Evolutionary conservation across 306 rosid species (phyloP).

Genomic region (Alnus glutinosa): DNA sequence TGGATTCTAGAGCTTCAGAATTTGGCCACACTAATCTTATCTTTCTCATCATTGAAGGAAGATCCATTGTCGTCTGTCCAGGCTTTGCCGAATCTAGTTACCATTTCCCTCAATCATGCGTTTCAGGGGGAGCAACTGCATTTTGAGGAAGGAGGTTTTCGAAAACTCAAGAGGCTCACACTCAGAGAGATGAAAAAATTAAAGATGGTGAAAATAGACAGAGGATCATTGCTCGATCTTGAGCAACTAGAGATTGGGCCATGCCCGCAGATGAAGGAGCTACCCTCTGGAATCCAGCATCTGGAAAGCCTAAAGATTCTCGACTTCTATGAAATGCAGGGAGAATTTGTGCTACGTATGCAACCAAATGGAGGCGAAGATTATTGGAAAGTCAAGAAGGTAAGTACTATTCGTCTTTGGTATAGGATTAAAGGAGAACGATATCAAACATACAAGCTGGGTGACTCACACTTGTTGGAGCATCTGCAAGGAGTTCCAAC

Average conservation of each 20-base stretch:
- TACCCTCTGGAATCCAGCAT: slow-evolving; percentile 7
- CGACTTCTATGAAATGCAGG: not conserved
- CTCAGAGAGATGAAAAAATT: not conserved
- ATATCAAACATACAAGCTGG: too few species aligned
- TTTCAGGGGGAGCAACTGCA: slow-evolving; percentile 16
- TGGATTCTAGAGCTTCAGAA: slow-evolving; percentile 21
- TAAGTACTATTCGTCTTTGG: not conserved
- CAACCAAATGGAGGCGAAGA: not conserved
- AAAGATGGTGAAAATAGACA: not conserved
- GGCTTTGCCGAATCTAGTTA: not conserved
- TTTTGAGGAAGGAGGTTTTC: slow-evolving; percentile 7
- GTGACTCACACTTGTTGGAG: too few species aligned
- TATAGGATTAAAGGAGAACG: not conserved
- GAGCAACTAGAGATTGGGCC: slow-evolving; percentile 6
- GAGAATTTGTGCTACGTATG: not conserved
- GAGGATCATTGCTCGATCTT: slow-evolving; percentile 5
- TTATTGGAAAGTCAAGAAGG: not conserved
- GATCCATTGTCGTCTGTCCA: slow-evolving; percentile 1
- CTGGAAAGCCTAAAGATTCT: not conserved
- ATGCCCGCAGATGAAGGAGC: slow-evolving; percentile 15
- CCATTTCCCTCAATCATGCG: not conserved
- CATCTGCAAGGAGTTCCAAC: too few species aligned
- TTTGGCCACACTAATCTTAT: not conserved
- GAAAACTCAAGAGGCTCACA: not conserved
- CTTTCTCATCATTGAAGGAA: slow-evolving; percentile 3